Percentiles rank a stretch among this genome's conserved stretches.
Conservation (phyloP, 2,329 filamentous ascomycete genomes). For the Penicillium frequentans region DNA sequence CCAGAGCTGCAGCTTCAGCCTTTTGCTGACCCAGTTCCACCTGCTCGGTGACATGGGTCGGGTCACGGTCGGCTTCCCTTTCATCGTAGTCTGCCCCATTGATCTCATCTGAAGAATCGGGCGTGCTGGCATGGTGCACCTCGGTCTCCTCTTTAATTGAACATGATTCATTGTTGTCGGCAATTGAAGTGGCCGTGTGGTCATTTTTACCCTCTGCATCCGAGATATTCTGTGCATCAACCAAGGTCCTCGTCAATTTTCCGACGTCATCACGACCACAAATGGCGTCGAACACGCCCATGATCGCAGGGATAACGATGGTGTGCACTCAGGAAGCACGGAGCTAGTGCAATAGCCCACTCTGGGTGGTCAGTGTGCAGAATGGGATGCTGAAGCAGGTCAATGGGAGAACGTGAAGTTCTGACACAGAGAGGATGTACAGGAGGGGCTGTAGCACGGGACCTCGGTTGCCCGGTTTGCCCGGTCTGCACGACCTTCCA, state of each 20-base stretch:
- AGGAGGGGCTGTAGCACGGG: not conserved
- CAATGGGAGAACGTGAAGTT: not conserved
- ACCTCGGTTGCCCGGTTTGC: not conserved
- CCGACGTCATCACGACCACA: conserved; percentile 16
- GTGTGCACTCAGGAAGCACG: not conserved
- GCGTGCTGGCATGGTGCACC: not conserved
- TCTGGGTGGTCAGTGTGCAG: not conserved
- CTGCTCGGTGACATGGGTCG: conserved; percentile 14
- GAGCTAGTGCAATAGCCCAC: not conserved
- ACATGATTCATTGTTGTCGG: not conserved
- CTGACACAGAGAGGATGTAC: not conserved
- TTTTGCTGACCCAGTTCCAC: conserved; percentile 27
- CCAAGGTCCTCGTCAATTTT: conserved; percentile 5
- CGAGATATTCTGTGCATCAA: conserved; percentile 1
- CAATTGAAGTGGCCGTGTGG: conserved; percentile 1
- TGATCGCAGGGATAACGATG: not conserved
- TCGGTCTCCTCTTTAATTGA: not conserved
- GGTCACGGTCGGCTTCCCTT: conserved; percentile 15
- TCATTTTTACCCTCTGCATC: conserved; percentile 6
- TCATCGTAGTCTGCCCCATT: conserved; percentile 19
- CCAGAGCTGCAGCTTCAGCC: conserved; percentile 44
- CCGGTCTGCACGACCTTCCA: not conserved
- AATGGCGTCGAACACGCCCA: conserved; percentile 14
- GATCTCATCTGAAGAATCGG: conserved; percentile 1
- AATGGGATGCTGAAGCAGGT: not conserved